Evolutionary conservation across 2,329 filamentous ascomycete species (phyloP).

Genomic region (Eurotiales sp.): DNA sequence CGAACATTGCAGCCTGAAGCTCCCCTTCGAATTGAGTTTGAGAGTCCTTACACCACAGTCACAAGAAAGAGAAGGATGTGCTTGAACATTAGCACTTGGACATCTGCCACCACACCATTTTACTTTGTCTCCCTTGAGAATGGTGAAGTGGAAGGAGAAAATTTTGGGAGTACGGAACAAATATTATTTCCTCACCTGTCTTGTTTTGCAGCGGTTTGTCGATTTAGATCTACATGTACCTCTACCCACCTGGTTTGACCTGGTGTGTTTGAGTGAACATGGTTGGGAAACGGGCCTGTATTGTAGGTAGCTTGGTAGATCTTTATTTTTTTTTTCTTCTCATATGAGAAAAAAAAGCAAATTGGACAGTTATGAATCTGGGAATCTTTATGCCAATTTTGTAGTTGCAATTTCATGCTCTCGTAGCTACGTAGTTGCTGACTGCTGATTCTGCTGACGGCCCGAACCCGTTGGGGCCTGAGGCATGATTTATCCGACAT

Average conservation of each 20-base stretch:
- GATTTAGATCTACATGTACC: constrained; percentile 9
- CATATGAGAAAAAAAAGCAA: constrained; percentile 4
- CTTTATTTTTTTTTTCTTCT: constrained; percentile 14
- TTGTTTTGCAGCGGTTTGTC: constrained; percentile 7
- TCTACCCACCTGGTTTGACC: constrained; percentile 3
- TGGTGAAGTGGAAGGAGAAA: constrained; percentile 17
- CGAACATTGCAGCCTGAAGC: constrained; percentile 15
- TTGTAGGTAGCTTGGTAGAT: constrained; percentile 25
- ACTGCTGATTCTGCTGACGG: no score
- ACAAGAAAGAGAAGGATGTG: constrained; percentile 14
- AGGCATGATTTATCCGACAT: background rate
- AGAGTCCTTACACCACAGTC: constrained; percentile 7
- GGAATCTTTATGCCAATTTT: background rate
- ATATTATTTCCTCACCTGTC: constrained; percentile 15
- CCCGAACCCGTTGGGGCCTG: no score
- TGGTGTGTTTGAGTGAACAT: constrained; percentile 1
- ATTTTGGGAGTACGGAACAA: constrained; percentile 11
- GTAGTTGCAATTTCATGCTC: no score
- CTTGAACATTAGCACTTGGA: constrained; percentile 16
- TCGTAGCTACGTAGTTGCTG: no score
- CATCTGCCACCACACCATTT: constrained; percentile 16
- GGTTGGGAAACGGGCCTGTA: constrained; percentile 20
- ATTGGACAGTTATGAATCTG: constrained; percentile 15
- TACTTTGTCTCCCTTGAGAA: constrained; percentile 1
- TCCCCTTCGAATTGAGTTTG: constrained; percentile 8